Evolutionary conservation across 1,284 basidiomycete species (phyloP), one percentile per base, ranked within the genome.

Genomic region (Microbotryum lychnidis-dioicae): DNA sequence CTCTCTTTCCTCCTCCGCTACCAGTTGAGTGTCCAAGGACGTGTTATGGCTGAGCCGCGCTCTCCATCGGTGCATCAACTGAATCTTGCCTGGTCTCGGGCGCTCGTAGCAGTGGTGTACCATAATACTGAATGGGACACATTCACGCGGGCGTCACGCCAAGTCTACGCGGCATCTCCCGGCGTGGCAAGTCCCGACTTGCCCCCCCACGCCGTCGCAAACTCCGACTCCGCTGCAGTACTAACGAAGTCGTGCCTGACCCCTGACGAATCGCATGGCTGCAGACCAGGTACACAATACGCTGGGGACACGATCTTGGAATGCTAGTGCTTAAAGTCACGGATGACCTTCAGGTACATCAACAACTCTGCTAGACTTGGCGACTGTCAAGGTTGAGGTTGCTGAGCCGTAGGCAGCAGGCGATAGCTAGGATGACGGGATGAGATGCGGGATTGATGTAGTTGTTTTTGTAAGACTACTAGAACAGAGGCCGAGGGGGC

Each of bases 281-380:
- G 48, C 70, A 94, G 91, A 81, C 87, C 37, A 82, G 91, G 56
- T 93, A 93, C 75, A 85, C 83, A 73, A 83, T 93, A 72, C 91
- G 92, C 80, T 94, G 89, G 85, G 83, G 82, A 71, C 80, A 86
- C 44, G 82, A 83, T 10, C 84, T 88, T 71, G 88, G 87, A 16
- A 84, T 89, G 72, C 81, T 94, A 21, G 87, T 93, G 56, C 80
- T 96, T 64, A 93, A 93, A 77, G 85, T 94, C 72, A 94, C 91
- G 2, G 89, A 94, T 76, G 82, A 93, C 75, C 81, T 80, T 46
- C 87, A 84, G 71, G 91, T 92, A 74, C 70, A 87, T 81, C 5
- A 33, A 27, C 33, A 50, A 18, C 14, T 18, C 14, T 42, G 12
- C 5, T 10, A 42, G 37, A 42, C 12, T 18, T 18, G 37, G 37